Conservation (phyloP, 805 yeast species). For the Jamesozyma lodderae region DNA sequence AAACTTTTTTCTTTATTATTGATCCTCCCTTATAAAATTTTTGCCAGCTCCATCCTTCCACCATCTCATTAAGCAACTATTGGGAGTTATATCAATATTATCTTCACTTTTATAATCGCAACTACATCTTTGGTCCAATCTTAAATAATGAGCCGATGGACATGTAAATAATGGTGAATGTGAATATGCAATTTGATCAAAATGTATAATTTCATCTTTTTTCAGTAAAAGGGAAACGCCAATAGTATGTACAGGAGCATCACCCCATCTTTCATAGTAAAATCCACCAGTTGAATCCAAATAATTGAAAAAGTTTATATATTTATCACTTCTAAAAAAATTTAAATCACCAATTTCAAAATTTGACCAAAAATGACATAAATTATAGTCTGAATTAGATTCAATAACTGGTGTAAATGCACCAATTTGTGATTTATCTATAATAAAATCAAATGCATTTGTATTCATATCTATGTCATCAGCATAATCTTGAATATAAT, state of each 20-base stretch:
- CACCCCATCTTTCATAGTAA: constrained; percentile 91
- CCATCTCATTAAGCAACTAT: constrained; percentile 67
- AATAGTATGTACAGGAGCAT: constrained; percentile 82
- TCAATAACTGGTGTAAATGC: constrained; percentile 34
- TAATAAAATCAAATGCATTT: constrained; percentile 34
- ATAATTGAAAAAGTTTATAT: constrained; percentile 50
- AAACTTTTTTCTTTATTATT: background rate
- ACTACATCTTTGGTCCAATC: constrained; percentile 50
- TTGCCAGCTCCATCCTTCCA: constrained; percentile 61
- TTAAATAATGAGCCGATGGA: constrained; percentile 42
- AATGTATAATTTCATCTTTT: constrained; percentile 57
- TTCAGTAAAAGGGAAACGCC: constrained; percentile 55
- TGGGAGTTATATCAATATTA: constrained; percentile 36
- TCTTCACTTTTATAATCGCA: constrained; percentile 43
- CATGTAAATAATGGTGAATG: constrained; percentile 65
- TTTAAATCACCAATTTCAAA: constrained; percentile 69
- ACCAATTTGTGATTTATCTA: constrained; percentile 43
- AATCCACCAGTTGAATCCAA: constrained; percentile 68
- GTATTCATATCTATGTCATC: constrained; percentile 34
- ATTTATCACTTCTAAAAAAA: constrained; percentile 60
- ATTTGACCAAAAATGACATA: constrained; percentile 85
- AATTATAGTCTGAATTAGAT: constrained; percentile 49
- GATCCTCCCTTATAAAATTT: constrained; percentile 18
- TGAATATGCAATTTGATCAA: constrained; percentile 71
- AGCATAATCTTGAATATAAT: constrained; percentile 41